Conservation (phyloP, 2,329 filamentous ascomycete species). For the Xylariomycetidae sp. region DNA sequence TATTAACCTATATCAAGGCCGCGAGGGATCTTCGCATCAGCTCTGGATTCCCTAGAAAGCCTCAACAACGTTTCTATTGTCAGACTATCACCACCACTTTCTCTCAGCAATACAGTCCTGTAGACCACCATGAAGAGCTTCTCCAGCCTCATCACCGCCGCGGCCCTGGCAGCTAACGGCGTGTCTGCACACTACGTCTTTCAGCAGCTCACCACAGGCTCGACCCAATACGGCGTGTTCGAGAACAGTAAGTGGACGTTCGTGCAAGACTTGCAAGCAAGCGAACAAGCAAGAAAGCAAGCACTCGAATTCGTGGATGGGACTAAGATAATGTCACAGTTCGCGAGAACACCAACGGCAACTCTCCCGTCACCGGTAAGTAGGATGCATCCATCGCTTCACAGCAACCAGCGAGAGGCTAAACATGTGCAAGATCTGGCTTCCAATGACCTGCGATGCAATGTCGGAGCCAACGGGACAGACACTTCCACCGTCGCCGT, state of each 20-base stretch:
- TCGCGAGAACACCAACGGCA: slow-evolving; percentile 43
- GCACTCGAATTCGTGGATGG: too few species aligned
- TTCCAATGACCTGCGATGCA: slow-evolving; percentile 38
- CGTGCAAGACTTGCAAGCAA: too few species aligned
- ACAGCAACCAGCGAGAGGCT: too few species aligned
- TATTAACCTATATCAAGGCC: too few species aligned
- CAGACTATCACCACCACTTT: too few species aligned
- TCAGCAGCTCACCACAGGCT: slow-evolving; percentile 30
- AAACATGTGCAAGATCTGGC: slow-evolving; percentile 30
- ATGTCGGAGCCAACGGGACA: slow-evolving; percentile 31
- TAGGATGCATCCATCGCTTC: not conserved
- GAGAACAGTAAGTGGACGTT: slow-evolving; percentile 32
- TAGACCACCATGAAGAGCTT: slow-evolving; percentile 31
- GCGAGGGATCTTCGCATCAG: too few species aligned
- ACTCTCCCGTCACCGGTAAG: slow-evolving; percentile 39
- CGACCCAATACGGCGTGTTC: slow-evolving; percentile 28
- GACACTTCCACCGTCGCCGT: slow-evolving; percentile 29
- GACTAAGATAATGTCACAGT: too few species aligned
- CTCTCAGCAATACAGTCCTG: too few species aligned
- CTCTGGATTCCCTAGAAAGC: too few species aligned
- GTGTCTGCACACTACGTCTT: slow-evolving; percentile 39
- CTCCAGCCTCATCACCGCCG: slow-evolving; percentile 22
- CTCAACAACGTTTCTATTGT: too few species aligned
- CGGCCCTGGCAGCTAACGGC: slow-evolving; percentile 27
- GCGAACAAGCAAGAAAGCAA: too few species aligned